Conservation (phyloP, 805 yeast species). For the Lipomyces mesembrius region DNA sequence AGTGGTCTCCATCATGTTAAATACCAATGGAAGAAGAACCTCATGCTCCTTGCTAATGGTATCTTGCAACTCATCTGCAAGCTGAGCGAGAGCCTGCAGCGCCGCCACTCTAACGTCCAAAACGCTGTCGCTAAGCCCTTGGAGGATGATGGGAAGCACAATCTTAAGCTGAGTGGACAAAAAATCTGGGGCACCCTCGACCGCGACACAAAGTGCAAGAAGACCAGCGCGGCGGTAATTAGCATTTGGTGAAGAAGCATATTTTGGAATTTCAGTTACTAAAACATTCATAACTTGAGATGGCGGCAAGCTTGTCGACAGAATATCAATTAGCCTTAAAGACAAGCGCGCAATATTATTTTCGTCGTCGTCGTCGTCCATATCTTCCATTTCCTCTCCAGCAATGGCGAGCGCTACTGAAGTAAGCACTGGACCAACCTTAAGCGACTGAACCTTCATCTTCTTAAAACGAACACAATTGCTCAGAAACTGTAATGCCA, state of each 20-base stretch:
- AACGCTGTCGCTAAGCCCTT: constrained; percentile 77
- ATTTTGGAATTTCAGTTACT: constrained; percentile 52
- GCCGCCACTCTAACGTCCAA: constrained; percentile 84
- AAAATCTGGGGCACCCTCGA: constrained; percentile 94
- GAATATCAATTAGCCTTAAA: constrained; percentile 73
- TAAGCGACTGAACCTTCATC: constrained; percentile 74
- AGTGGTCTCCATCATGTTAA: constrained; percentile 80
- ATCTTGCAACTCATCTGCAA: constrained; percentile 85
- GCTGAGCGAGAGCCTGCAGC: constrained; percentile 73
- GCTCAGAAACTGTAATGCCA: constrained; percentile 81
- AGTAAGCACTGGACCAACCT: constrained; percentile 82
- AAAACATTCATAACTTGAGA: constrained; percentile 85
- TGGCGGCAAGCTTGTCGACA: constrained; percentile 87
- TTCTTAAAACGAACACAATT: constrained; percentile 80
- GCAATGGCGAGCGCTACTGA: constrained; percentile 75
- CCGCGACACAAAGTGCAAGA: constrained; percentile 78
- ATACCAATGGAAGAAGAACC: constrained; percentile 80
- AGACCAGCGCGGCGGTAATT: constrained; percentile 88
- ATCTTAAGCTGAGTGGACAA: constrained; percentile 74
- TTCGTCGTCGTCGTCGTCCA: constrained; percentile 91
- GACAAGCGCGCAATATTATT: constrained; percentile 78
- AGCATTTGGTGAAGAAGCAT: constrained; percentile 59
- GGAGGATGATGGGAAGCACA: constrained; percentile 70
- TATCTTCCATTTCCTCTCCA: constrained; percentile 74
- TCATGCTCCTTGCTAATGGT: constrained; percentile 83